phyloP scores from a whole-genome alignment of 345 rosid genomes.

The rapeseed (Brassica napus) region Da-Ae NC_063452.1:19108501-19109000 shows the following conservation, averaged over 20 bases:
- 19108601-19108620: neutral
- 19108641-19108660: constrained; percentile 93
- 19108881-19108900: neutral
- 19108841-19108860: constrained; percentile 88
- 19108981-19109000: constrained; percentile 95
- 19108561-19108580: constrained; percentile 11
- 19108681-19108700: constrained; percentile 89
- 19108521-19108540: constrained; percentile 43
- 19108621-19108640: constrained; percentile 18
- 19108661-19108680: constrained; percentile 80
- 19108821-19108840: constrained; percentile 93
- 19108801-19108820: constrained; percentile 76
- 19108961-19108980: constrained; percentile 93
- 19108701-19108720: constrained; percentile 29
- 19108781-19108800: constrained; percentile 32
- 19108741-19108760: neutral
- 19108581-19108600: neutral
- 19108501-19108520: constrained; percentile 65
- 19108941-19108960: constrained; percentile 69
- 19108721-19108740: neutral
- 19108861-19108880: constrained; percentile 23
- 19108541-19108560: constrained; percentile 33
- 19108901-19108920: neutral
- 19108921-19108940: neutral
- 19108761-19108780: constrained; percentile 17